These are phyloP conservation scores for Aspergillus sp. DNA, from an alignment of 2,329 filamentous ascomycete genomes.

Conservation along the genomic window DNA sequence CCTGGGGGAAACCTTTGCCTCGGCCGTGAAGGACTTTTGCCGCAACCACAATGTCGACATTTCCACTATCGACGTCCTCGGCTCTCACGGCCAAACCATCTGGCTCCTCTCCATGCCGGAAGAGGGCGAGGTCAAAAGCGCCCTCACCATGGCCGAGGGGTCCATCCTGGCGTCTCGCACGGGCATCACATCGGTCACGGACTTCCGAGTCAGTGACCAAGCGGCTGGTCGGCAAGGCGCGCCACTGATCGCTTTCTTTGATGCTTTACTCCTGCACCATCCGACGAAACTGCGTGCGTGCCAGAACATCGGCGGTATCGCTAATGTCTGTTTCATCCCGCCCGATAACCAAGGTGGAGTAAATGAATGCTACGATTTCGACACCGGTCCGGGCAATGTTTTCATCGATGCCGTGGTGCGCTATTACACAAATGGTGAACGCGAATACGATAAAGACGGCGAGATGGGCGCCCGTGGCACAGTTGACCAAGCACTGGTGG, in stretches of 20 bases:
- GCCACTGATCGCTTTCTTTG: conserved; percentile 51
- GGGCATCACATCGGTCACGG: conserved; percentile 51
- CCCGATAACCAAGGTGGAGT: conserved; percentile 34
- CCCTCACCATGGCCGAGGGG: conserved; percentile 52
- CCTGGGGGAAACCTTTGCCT: conserved; percentile 50
- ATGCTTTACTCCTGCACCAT: conserved; percentile 49
- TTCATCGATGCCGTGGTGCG: conserved; percentile 51
- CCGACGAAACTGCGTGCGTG: conserved; percentile 50
- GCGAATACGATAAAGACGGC: conserved; percentile 47
- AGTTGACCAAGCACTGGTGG: conserved; percentile 45
- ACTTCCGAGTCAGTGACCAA: conserved; percentile 51
- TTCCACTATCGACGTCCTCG: conserved; percentile 46
- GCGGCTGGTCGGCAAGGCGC: conserved; percentile 49
- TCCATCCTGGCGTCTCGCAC: conserved; percentile 47
- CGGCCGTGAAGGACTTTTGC: conserved; percentile 45
- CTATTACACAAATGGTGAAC: conserved; percentile 44
- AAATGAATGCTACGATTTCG: conserved; percentile 43
- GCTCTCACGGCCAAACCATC: conserved; percentile 53
- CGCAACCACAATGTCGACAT: conserved; percentile 37
- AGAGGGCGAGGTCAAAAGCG: conserved; percentile 38
- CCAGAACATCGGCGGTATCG: conserved; percentile 55
- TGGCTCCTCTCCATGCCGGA: conserved; percentile 50
- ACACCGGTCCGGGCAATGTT: conserved; percentile 50
- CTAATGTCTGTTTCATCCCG: conserved; percentile 54
- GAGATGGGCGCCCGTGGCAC: conserved; percentile 43